phyloP scores from a whole-genome alignment of 768 basidiomycete species.

The Naganishia kalamii region DNA sequence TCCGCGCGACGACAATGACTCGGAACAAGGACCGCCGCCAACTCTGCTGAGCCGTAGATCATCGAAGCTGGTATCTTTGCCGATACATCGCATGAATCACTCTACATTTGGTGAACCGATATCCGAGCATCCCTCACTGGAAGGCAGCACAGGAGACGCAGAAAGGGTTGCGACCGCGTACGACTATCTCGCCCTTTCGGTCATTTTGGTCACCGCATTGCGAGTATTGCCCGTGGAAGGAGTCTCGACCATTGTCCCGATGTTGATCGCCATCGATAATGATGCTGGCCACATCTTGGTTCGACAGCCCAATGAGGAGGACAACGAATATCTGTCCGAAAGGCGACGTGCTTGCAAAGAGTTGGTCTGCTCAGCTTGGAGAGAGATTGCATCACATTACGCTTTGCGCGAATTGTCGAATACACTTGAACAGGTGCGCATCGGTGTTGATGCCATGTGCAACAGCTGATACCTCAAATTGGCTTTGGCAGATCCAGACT shows the following conservation, averaged over 20 bases:
- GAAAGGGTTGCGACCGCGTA: constrained; percentile 56
- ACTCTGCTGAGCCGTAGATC: constrained; percentile 7
- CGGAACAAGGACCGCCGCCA: neutral
- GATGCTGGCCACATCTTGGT: constrained; percentile 50
- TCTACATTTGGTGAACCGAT: neutral
- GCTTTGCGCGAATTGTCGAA: constrained; percentile 54
- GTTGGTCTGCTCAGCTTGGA: constrained; percentile 62
- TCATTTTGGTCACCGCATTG: constrained; percentile 63
- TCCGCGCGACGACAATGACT: neutral
- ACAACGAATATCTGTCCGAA: constrained; percentile 50
- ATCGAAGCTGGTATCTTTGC: constrained; percentile 33
- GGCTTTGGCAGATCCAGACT: neutral
- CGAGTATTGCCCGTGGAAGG: constrained; percentile 68
- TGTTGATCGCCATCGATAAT: constrained; percentile 69
- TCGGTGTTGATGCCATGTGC: neutral
- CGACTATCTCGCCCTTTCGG: constrained; percentile 68
- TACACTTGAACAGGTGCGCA: constrained; percentile 32
- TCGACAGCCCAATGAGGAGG: constrained; percentile 26
- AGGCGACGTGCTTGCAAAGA: constrained; percentile 55
- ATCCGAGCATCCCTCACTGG: constrained; percentile 25
- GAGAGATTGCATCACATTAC: constrained; percentile 66
- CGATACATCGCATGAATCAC: constrained; percentile 33
- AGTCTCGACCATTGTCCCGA: constrained; percentile 70
- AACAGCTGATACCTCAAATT: neutral
- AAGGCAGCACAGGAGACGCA: constrained; percentile 23